Conservation (phyloP, 2,329 filamentous ascomycete genomes). For the Fonsecaea nubica region DNA sequence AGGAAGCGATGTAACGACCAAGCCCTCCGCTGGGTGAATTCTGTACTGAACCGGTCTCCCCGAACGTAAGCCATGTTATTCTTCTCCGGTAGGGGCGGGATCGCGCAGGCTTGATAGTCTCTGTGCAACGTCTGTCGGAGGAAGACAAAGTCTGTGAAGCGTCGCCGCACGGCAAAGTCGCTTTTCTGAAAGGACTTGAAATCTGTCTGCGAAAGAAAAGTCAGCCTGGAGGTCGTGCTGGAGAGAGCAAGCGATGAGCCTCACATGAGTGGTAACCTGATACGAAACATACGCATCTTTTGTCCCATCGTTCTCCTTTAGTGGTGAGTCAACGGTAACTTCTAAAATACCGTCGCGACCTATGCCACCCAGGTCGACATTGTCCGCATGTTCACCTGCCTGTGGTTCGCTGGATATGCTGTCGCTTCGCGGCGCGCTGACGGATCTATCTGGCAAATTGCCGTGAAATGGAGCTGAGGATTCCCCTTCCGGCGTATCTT, state of each 20-base stretch:
- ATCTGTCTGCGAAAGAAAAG: slow-evolving; percentile 69
- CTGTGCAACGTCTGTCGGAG: slow-evolving; percentile 87
- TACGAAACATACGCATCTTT: slow-evolving; percentile 98
- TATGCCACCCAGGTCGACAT: slow-evolving; percentile 67
- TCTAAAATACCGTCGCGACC: slow-evolving; percentile 77
- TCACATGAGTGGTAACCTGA: slow-evolving; percentile 85
- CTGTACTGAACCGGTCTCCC: slow-evolving; percentile 89
- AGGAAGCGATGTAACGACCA: slow-evolving; percentile 93
- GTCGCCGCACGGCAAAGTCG: slow-evolving; percentile 78
- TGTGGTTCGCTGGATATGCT: slow-evolving; percentile 54
- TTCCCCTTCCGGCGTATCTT: slow-evolving; percentile 57
- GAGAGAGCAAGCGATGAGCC: slow-evolving; percentile 40
- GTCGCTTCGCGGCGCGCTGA: slow-evolving; percentile 55
- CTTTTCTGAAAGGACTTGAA: slow-evolving; percentile 90
- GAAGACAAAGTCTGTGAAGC: slow-evolving; percentile 98
- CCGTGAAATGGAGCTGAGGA: slow-evolving; percentile 44
- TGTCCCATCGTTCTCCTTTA: slow-evolving; percentile 95
- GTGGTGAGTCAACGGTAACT: slow-evolving; percentile 79
- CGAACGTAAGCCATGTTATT: slow-evolving; percentile 99
- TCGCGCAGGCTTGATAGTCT: slow-evolving; percentile 89
- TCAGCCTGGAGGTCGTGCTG: slow-evolving; percentile 13
- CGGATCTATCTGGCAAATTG: slow-evolving; percentile 43
- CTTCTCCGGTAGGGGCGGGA: slow-evolving; percentile 95
- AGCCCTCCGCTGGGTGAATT: slow-evolving; percentile 87
- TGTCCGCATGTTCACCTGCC: slow-evolving; percentile 58